phyloP scores from a whole-genome alignment of 345 rosid species.

The Hibiscus syriacus region DNA sequence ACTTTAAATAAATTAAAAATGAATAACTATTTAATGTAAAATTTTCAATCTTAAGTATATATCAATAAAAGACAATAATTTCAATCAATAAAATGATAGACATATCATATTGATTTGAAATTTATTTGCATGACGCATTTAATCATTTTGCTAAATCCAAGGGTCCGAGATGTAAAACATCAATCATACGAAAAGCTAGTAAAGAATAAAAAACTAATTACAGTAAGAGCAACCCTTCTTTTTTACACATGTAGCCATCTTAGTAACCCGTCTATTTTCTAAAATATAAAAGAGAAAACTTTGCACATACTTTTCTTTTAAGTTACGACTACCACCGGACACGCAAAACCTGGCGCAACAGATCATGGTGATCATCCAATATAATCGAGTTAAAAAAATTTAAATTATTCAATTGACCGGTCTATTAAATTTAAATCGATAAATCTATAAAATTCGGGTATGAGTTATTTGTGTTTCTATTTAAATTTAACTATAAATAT shows the following conservation, averaged over 20 bases:
- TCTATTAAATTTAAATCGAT: too few relatives aligned
- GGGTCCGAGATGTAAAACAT: background rate
- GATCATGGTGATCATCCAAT: too few relatives aligned
- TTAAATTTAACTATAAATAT: too few relatives aligned
- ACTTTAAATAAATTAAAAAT: background rate
- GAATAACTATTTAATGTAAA: background rate
- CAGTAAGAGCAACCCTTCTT: background rate
- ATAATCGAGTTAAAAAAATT: too few relatives aligned
- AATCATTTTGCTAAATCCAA: background rate
- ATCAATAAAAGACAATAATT: background rate
- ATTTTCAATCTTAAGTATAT: background rate
- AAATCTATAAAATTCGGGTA: too few relatives aligned
- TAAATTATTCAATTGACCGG: too few relatives aligned
- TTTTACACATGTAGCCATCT: too few relatives aligned
- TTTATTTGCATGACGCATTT: background rate
- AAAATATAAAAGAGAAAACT: background rate
- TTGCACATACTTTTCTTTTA: background rate
- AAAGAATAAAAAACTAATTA: background rate
- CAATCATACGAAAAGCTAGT: background rate
- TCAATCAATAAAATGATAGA: background rate
- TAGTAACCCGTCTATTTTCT: too few relatives aligned
- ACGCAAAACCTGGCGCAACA: too few relatives aligned
- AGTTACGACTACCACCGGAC: background rate
- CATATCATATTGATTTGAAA: background rate
- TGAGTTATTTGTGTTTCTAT: too few relatives aligned